Evolutionary conservation across 805 yeast genomes (phyloP), one percentile per base, ranked within the genome.

Genomic region (Candida boidinii): DNA sequence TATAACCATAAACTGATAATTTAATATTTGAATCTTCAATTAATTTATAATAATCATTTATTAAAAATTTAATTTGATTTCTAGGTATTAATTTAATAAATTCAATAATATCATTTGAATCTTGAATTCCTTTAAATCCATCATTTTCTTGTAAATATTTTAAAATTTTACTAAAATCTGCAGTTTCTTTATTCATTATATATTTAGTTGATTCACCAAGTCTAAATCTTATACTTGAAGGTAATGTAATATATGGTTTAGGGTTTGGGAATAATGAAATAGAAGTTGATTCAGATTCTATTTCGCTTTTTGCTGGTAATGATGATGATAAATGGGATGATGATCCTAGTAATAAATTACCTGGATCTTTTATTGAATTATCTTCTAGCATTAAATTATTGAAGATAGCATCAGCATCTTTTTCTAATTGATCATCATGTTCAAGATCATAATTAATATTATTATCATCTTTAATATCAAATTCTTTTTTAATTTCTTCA

Each of bases 151-250:
- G 33, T 6, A 49, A 39, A 20, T 64, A 51, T 11, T 59, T 53
- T 9, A 73, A 44, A 10, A 70, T 70, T 28, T 70, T 53, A 2
- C 46, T 46, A 78, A 78, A 73, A 42, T 70, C 60, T 34, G 66
- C 69, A 20, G 54, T 44, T 15, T 58, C 54, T 30, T 56, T 48
- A 15, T 60, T 52, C 1, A 64, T 58, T 23, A 72, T 55, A 39
- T 52, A 59, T 31, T 58, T 61, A 4, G 63, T 43, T 0, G 70
- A 51, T 11, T 63, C 56, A 0, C 67, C 68, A 17, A 73, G 42
- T 22, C 55, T 53, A 4, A 54, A 56, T 10, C 49, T 33, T 9
- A 73, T 52, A 1, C 53, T 31, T 1, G 36, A 31, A 0, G 79
- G 76, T 4, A 72, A 35, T 2, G 48, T 25, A 3, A 39, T 35